A percentile compares a stretch with the other conserved stretches of the same genome.
Conservation (phyloP, 148 eudicot genomes). For the Mesembryanthemum crystallinum region DNA sequence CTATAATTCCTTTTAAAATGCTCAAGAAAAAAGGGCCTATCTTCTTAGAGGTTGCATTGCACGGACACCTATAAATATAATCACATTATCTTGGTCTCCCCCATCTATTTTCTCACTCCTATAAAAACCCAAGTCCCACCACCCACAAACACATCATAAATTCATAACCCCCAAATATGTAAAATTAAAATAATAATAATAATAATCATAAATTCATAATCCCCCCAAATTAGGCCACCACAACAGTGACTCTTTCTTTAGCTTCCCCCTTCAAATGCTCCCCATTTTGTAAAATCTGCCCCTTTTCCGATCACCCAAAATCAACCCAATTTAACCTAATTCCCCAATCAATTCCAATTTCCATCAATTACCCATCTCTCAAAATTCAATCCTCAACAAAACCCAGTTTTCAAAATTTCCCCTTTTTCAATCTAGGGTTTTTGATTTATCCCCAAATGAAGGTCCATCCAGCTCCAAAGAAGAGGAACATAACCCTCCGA, state of each 20-base stretch:
- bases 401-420: too few relatives aligned
- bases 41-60: too few relatives aligned
- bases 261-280: too few relatives aligned
- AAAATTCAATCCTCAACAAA: too few relatives aligned
- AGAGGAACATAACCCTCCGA: conserved; percentile 48
- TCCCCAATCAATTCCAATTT: background rate
- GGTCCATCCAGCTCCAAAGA: conserved; percentile 55
- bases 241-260: background rate
- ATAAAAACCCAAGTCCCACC: background rate
- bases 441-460: conserved; percentile 34
- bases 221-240: background rate
- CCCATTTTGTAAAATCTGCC: background rate
- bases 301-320: background rate
- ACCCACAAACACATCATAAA: background rate
- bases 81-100: too few relatives aligned
- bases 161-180: too few relatives aligned
- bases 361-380: too few relatives aligned
- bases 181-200: background rate
- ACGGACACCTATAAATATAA: too few relatives aligned
- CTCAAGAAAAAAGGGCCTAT: too few relatives aligned
- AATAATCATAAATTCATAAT: background rate
- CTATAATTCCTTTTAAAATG: too few relatives aligned
- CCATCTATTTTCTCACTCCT: background rate
- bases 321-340: conserved; percentile 7
- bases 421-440: conserved; percentile 23